Conservation (phyloP, 495 filamentous ascomycete species). For the Penicillium paxilli region DNA sequence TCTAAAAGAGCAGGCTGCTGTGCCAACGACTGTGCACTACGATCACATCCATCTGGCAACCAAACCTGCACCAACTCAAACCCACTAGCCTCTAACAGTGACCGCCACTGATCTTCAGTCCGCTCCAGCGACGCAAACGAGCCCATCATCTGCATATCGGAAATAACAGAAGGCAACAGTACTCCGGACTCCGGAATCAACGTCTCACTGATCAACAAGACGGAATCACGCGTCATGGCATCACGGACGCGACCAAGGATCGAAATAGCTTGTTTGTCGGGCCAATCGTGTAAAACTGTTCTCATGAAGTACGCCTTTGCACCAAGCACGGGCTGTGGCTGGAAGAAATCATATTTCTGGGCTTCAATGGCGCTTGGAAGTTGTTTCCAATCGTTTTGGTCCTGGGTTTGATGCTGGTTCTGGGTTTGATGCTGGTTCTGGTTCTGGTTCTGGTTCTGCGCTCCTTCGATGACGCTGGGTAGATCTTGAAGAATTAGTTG, state of each 20-base stretch:
- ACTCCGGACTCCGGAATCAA: conserved; percentile 15
- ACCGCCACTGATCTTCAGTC: conserved; percentile 17
- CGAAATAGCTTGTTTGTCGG: conserved; percentile 39
- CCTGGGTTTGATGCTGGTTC: no score
- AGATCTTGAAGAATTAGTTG: conserved; percentile 58
- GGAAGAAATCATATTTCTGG: conserved; percentile 50
- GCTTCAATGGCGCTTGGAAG: conserved; percentile 27
- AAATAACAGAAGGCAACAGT: conserved; percentile 5
- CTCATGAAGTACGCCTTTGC: conserved; percentile 30
- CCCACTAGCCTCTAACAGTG: conserved; percentile 44
- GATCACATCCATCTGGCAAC: conserved; percentile 11
- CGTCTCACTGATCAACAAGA: conserved; percentile 46
- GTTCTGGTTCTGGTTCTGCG: no score
- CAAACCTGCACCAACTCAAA: conserved; percentile 55
- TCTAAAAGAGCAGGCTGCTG: conserved; percentile 15
- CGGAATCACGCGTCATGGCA: conserved; percentile 43
- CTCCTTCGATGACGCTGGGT: conserved; percentile 35
- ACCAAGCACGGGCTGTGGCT: conserved; percentile 43
- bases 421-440: no score
- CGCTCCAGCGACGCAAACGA: conserved; percentile 35
- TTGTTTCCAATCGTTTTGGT: not conserved
- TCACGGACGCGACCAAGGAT: conserved; percentile 40
- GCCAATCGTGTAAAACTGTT: conserved; percentile 51
- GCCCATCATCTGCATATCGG: conserved; percentile 47
- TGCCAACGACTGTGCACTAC: conserved; percentile 2